phyloP scores from a whole-genome alignment of 345 rosid genomes.

The Syzygium grande region DNA sequence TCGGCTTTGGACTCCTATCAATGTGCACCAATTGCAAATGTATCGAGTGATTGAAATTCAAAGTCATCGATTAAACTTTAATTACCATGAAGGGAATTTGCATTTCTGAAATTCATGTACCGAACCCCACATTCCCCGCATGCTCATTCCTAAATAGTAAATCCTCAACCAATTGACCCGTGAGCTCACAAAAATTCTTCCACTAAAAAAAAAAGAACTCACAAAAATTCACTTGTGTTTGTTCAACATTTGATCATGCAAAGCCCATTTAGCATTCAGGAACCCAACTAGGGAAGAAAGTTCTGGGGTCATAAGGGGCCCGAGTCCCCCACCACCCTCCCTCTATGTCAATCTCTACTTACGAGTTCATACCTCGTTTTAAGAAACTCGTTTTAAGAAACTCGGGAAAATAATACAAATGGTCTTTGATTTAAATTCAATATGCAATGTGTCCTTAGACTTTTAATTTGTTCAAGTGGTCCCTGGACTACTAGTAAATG shows the following conservation, averaged over 20 bases:
- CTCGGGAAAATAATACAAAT: background rate
- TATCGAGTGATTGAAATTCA: background rate
- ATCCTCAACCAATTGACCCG: background rate
- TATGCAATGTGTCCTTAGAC: no score
- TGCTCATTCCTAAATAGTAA: background rate
- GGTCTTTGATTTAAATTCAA: background rate
- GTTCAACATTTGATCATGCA: no score
- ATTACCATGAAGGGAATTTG: background rate
- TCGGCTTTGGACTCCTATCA: background rate
- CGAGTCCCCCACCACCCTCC: no score
- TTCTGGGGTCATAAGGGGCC: no score
- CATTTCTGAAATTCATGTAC: background rate
- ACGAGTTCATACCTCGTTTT: no score
- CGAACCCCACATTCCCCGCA: accelerated
- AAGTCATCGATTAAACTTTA: background rate
- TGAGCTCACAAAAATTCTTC: background rate
- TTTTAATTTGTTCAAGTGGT: no score
- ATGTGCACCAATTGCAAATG: background rate
- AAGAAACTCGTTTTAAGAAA: background rate
- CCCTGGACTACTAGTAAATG: background rate
- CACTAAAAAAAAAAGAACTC: background rate
- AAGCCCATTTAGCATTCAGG: no score
- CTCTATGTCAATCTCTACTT: no score
- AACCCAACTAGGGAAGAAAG: no score
- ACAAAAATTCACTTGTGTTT: background rate